Evolutionary conservation across 305 asterid genomes (phyloP).

Genomic region (Rubia tinctorum): DNA sequence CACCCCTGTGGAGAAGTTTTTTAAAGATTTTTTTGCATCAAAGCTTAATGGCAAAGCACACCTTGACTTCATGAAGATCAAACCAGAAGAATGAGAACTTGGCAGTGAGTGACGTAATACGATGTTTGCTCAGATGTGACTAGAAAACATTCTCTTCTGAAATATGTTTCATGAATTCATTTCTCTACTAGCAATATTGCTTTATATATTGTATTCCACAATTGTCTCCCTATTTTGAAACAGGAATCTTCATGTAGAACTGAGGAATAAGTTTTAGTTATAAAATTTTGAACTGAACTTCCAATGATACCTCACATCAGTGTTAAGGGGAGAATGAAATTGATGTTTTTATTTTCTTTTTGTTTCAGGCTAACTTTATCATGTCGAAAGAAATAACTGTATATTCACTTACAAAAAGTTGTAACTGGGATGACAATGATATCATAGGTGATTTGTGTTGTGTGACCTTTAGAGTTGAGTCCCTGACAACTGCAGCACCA

Average conservation of each 20-base stretch:
- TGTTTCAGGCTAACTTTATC: not conserved
- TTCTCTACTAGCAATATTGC: not conserved
- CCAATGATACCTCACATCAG: not conserved
- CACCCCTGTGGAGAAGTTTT: conserved; percentile 25
- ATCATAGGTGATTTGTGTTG: not conserved
- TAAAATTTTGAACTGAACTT: not conserved
- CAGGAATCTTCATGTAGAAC: not conserved
- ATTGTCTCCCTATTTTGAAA: not conserved
- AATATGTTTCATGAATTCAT: not conserved
- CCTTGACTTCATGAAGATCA: conserved; percentile 39
- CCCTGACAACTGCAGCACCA: not conserved
- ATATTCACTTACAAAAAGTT: not conserved
- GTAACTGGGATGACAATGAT: not conserved
- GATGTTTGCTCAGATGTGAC: not conserved
- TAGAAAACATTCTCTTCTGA: not conserved
- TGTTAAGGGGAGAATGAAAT: not conserved
- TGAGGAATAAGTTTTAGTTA: not conserved
- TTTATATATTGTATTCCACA: not conserved
- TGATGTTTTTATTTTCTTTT: not conserved
- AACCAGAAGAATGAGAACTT: not conserved
- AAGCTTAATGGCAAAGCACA: conserved; percentile 41
- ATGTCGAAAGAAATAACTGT: not conserved
- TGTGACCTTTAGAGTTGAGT: not conserved
- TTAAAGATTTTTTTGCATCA: conserved; percentile 32
- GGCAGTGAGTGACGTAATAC: no score